Evolutionary conservation across 805 yeast species (phyloP).

Genomic region (Cephaloascus albidus): DNA sequence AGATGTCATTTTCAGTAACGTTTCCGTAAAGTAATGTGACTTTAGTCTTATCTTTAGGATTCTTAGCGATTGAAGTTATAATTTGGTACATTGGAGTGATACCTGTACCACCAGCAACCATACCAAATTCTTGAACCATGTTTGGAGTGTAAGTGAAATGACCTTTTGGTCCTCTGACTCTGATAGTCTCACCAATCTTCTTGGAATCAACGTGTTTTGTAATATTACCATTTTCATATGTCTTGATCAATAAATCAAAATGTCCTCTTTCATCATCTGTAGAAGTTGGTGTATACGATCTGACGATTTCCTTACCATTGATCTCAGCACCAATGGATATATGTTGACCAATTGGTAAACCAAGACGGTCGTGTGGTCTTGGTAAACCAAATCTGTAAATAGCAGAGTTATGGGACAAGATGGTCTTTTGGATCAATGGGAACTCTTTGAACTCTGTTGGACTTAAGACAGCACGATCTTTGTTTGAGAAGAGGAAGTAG

Average conservation of each 20-base stretch:
- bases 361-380: constrained; percentile 60
- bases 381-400: constrained; percentile 81
- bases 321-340: constrained; percentile 70
- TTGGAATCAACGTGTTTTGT: constrained; percentile 65
- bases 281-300: constrained; percentile 89
- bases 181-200: constrained; percentile 69
- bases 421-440: constrained; percentile 70
- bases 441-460: constrained; percentile 66
- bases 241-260: constrained; percentile 79
- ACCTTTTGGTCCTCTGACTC: constrained; percentile 88
- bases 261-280: constrained; percentile 70
- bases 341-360: constrained; percentile 93
- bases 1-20: constrained; percentile 69
- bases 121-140: constrained; percentile 63
- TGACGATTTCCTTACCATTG: constrained; percentile 69
- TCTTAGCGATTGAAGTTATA: constrained; percentile 66
- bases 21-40: constrained; percentile 75
- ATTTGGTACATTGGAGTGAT: constrained; percentile 94
- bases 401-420: constrained; percentile 73
- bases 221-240: constrained; percentile 79
- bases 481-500: constrained; percentile 21
- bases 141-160: constrained; percentile 75
- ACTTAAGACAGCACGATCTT: constrained; percentile 44
- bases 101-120: constrained; percentile 98
- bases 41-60: constrained; percentile 73